Base-by-base conservation (phyloP, 805 yeast species). In the Torulaspora delbrueckii region DNA sequence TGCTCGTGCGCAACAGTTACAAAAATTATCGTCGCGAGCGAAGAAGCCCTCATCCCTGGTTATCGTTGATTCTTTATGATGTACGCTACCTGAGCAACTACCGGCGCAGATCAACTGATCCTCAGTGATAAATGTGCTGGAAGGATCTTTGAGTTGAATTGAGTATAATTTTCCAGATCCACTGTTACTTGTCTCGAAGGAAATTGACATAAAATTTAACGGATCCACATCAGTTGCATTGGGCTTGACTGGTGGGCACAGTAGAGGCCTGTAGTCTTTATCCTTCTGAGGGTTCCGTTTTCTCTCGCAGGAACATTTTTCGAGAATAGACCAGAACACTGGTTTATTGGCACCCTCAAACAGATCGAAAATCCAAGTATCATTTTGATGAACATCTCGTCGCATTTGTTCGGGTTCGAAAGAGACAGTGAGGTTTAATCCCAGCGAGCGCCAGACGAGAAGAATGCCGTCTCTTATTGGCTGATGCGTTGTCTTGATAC, bases 301-400 rank as follows among this genome's bases (percentile, higher is more conserved):
- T 18, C 53, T 37, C 18, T 49, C 50, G 23, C 46, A 46, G 4
- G 50, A 25, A 33, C 50, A 46, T 27, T 38, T 33, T n/a, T 23
- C 26, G 10, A 49, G 24, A 18, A 49, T 46, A 5, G 45, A 46
- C 40, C 39, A 26, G 4, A 48, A 30, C 3, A 34, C 40, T 16
- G 30, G 35, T 6, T 16, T 27, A 23, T 48, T 48, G 7, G 37
- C n/a, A 10, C 50, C 50, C 10, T 27, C 37, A 30, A 43, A 40
- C 10, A 49, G 6, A 23, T 46, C 34, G 12, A 46, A 45, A 4
- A 43, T 31, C 52, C 52, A 48, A 5, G 37, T 16, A 23, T 38
- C 52, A 13, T 39, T 42, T 22, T 46, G 45, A 26, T 45, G 23
- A 12, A 10, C 40, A 14, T 12, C 31, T 8, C 18, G 16, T 30